Evolutionary conservation across 352 stramenopile genomes (phyloP), one percentile per base, ranked within the genome.

Genomic region (Globisporangium acanthophoron): DNA sequence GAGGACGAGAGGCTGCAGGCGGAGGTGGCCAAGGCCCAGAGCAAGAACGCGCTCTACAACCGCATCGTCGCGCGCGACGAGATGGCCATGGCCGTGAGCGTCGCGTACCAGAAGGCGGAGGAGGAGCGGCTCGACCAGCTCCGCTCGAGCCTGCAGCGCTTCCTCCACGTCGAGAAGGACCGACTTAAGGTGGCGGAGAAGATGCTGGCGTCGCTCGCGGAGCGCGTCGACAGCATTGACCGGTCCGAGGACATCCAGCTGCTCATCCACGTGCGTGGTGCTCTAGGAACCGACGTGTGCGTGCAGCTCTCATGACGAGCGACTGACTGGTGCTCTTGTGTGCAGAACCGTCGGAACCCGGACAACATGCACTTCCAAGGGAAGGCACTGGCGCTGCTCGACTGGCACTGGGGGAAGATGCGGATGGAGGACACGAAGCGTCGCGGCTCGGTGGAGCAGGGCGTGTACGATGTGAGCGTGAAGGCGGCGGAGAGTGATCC

Each of bases 291-390:
- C 2, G 9, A 40, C 8, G 35, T 40, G 9, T 15, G 24, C 24
- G 24, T 66, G 33, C 24, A 11, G 18, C 7, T 52, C 7, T 5
- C 37, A 12, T 7, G 53, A 9, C 18, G 43, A 20, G 6, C 27
- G 3, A 35, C 18, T 21, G 16, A 27, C 48, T 40, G 48, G 37
- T 33, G n/a, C 16, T 39, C 15, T 5, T 53, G 27, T 21, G 8
- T 15, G 3, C 56, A 79, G 65, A 94, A 90, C 49, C 80, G 80
- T 43, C 79, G 80, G 1, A 85, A 94, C 59, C 78, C 82, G 1
- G 85, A 94, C 60, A 94, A 91, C 47, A 80, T 94, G 80, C 85
- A 94, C 54, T 94, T 94, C 56, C 85, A 94, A 49, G 85, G 85
- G 7, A 94, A 92, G 56, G 85, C 85, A 24, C 55, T 94, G n/a